Evolutionary conservation across 2,329 filamentous ascomycete species (phyloP), one percentile per base, ranked within the genome.

Genomic region (Fusarium sp.): DNA sequence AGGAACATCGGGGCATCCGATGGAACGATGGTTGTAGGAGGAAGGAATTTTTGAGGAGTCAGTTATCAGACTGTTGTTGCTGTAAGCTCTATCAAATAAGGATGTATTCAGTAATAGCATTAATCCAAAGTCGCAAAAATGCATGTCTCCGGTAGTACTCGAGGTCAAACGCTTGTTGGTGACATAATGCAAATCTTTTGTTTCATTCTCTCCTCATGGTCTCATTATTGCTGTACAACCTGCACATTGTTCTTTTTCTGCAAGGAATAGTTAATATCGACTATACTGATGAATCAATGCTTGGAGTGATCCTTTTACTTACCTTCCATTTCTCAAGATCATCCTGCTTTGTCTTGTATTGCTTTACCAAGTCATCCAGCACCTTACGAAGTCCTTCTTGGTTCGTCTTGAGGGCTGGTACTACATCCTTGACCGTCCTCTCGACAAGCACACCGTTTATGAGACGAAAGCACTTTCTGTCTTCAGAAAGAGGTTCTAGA

Each of bases 281-380:
- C 10, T 42, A 18, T 42, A 26, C 42, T 33, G 15, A 37, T 12
- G 8, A 33, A 35, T 32, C 20, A 38, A 32, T 30, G 20, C 12
- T 14, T 20, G 18, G 23, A 37, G 11, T 40, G 5, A 15, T 26
- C 18, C 8, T 23, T 64, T n/a, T 33, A 66, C 68, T 66, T 53
- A 97, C 95, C 93, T 99, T 99, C 96, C 96, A 99, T 82, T 92
- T 95, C 80, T 99, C 95, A 86, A 99, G 89, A 79, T 99, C 96
- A 44, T 94, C 90, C 81, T 99, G 95, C 83, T 97, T 97, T 35
- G 86, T 84, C 85, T 97, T 97, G 87, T 98, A 98, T 83, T 97
- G 94, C 87, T 97, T 98, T 74, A 98, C 89, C 71, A 99, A 84
- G 80, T 98, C 95, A 71, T 98, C 95, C 60, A 98, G 85, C 33